Conservation (phyloP, 2,329 filamentous ascomycete genomes). For the Metarhizium sp. region DNA sequence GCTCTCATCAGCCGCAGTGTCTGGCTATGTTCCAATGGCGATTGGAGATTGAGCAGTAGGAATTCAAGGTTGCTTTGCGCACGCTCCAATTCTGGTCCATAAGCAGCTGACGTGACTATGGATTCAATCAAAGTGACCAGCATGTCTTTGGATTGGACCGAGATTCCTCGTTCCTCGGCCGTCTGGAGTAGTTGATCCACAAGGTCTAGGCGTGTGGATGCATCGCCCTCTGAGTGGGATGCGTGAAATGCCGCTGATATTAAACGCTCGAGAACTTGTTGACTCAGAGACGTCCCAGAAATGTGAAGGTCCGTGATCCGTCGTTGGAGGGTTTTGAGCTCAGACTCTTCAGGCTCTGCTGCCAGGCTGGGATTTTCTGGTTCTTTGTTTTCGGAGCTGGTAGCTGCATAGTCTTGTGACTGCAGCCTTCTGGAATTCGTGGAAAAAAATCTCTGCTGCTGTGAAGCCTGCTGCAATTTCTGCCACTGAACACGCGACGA, state of each 20-base stretch:
- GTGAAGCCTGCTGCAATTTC: slow-evolving; percentile 22
- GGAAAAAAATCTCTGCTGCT: slow-evolving; percentile 25
- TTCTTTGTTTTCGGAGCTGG: not conserved
- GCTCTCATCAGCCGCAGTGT: slow-evolving; percentile 33
- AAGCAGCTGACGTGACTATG: slow-evolving; percentile 22
- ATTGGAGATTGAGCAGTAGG: slow-evolving; percentile 28
- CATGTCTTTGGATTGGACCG: slow-evolving; percentile 34
- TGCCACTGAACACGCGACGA: slow-evolving; percentile 25
- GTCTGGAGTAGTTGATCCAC: slow-evolving; percentile 34
- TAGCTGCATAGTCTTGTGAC: not conserved
- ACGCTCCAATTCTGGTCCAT: slow-evolving; percentile 22
- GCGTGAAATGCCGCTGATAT: slow-evolving; percentile 28
- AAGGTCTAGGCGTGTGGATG: slow-evolving; percentile 24
- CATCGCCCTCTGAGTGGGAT: slow-evolving; percentile 10
- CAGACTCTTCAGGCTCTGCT: not conserved
- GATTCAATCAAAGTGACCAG: slow-evolving; percentile 38
- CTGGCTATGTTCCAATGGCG: slow-evolving; percentile 29
- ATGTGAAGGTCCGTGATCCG: slow-evolving; percentile 30
- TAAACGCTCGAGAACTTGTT: slow-evolving; percentile 26
- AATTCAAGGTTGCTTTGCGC: slow-evolving; percentile 36
- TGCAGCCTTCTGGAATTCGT: slow-evolving; percentile 18
- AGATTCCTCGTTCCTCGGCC: slow-evolving; percentile 35
- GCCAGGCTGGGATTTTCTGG: not conserved
- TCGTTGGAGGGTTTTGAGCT: slow-evolving; percentile 14
- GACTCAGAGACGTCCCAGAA: slow-evolving; percentile 24